Conservation (phyloP, 2,329 filamentous ascomycete genomes). For the Sclerotinia trifoliorum region DNA sequence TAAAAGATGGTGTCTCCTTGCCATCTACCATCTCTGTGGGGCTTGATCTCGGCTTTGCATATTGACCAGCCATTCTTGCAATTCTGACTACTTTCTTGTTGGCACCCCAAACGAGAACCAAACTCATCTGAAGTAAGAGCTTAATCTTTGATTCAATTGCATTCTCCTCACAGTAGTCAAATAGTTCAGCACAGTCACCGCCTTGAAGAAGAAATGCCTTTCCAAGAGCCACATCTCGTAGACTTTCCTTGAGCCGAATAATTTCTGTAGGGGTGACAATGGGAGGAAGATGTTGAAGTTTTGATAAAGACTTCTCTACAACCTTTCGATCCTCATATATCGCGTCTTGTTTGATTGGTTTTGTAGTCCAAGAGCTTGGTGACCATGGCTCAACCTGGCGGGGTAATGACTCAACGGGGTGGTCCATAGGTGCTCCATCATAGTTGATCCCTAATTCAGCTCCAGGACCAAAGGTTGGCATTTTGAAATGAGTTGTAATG, state of each 20-base stretch:
- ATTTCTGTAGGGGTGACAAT: conserved; percentile 82
- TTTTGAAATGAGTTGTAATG: not conserved
- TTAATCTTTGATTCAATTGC: conserved; percentile 97
- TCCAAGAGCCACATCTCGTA: conserved; percentile 83
- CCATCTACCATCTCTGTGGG: conserved; percentile 81
- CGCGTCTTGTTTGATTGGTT: conserved; percentile 76
- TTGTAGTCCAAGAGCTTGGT: conserved; percentile 70
- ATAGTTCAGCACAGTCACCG: conserved; percentile 95
- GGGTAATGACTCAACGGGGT: not conserved
- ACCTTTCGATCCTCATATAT: conserved; percentile 62
- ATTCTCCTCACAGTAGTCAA: conserved; percentile 88
- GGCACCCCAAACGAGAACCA: conserved; percentile 88
- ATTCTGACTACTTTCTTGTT: conserved; percentile 85
- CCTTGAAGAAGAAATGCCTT: conserved; percentile 94
- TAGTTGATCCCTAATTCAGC: not conserved
- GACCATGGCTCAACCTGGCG: conserved; percentile 46
- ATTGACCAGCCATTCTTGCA: conserved; percentile 94
- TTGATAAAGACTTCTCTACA: conserved; percentile 58
- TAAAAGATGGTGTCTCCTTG: conserved; percentile 80
- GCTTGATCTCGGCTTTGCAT: conserved; percentile 90
- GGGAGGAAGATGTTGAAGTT: conserved; percentile 69
- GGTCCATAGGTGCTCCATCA: conserved; percentile 2
- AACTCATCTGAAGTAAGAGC: conserved; percentile 91
- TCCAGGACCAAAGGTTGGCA: conserved; percentile 6
- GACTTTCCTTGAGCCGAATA: conserved; percentile 69